Evolutionary conservation across 2,329 filamentous ascomycete genomes (phyloP), one percentile per base, ranked within the genome.

Genomic region (Fusarium concolor): DNA sequence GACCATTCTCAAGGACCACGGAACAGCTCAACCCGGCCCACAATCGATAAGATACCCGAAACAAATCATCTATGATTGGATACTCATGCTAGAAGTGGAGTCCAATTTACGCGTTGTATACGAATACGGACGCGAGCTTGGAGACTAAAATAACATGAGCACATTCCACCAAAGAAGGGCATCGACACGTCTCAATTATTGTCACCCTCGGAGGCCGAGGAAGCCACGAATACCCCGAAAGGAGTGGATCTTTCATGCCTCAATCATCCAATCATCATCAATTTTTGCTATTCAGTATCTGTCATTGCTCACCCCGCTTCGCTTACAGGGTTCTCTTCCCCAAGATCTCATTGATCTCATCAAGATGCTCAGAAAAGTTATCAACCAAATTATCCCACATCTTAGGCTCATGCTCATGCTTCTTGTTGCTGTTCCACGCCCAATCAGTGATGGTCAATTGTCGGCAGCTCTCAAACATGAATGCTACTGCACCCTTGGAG

Each of bases 401-500:
- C 56, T 73, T 73, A 6, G 71, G 68, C 12, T 73, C 71, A 6
- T 73, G 71, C 20, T 73, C 71, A 10, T 73, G 71, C 61, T 73
- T 73, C 51, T 73, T 73, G 4, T 72, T 10, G 5, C 63, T 73
- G 17, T 70, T 68, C 71, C 71, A 73, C 1, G 71, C 71, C 68
- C 68, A 73, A 12, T 73, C 60, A 1, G 71, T 73, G 3, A 73
- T 69, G 2, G 71, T 73, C 5, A 73, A 63, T 15, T 69, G 71
- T 4, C 71, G 52, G 10, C 71, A 71, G n/a, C 68, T 73, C 35
- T 73, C 71, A 28, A 73, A 73, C 71, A 73, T 73, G 57, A 73
- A 73, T 14, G 71, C 71, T 2, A 73, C 46, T 10, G 71, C 58
- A 1, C 68, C 68, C 26, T 73, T 71, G 12, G 71, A 73, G 10